phyloP scores from a whole-genome alignment of 192 early-diverging fungal species.

The Entomortierella parvispora region DNA sequence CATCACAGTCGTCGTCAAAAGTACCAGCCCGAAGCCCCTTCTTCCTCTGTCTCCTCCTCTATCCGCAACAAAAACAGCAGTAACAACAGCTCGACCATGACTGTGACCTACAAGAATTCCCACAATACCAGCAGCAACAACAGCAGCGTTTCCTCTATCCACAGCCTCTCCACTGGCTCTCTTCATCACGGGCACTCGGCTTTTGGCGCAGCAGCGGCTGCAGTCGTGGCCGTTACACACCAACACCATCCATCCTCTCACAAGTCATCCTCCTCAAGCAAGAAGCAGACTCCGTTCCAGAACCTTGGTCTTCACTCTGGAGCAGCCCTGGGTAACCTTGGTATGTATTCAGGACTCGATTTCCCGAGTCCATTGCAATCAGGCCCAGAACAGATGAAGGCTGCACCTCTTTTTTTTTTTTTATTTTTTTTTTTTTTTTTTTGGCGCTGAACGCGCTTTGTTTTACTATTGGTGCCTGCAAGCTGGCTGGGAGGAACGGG shows the following conservation, averaged over 20 bases:
- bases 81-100: neutral
- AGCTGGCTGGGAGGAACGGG: neutral
- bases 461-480: neutral
- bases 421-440: neutral
- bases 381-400: constrained; percentile 1
- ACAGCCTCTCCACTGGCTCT: constrained; percentile 11
- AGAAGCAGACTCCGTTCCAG: constrained; percentile 21
- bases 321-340: constrained; percentile 62
- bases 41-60: neutral
- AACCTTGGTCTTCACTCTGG: constrained; percentile 60
- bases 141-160: neutral
- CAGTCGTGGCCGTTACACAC: neutral
- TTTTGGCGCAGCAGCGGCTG: neutral
- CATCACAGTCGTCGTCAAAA: too few relatives aligned
- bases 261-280: neutral
- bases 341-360: constrained; percentile 26
- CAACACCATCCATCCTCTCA: neutral
- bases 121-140: neutral
- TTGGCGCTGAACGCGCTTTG: neutral
- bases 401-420: neutral
- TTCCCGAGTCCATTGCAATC: constrained; percentile 4
- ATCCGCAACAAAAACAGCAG: neutral
- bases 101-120: neutral
- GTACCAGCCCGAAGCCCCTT: too few relatives aligned
- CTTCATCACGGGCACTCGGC: neutral